A percentile compares a stretch with the other conserved stretches of the same genome.
Evolutionary conservation across 441 rosid genomes (phyloP).

Genomic region (Monsonia emarginata): DNA sequence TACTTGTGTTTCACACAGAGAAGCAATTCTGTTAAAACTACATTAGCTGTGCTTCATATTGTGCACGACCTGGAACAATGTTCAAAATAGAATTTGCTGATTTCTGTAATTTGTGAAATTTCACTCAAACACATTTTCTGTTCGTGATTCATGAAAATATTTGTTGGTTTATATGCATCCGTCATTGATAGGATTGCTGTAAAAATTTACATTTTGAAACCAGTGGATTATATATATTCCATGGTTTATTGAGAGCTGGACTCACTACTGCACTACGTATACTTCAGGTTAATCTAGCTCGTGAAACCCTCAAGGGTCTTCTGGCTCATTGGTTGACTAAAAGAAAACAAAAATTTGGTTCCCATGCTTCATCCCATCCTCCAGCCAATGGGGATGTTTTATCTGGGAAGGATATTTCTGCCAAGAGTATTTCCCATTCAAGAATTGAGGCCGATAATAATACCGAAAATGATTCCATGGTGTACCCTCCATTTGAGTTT

Average conservation of each 20-base stretch:
- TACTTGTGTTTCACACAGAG: background rate
- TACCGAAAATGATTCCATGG: conserved; percentile 63
- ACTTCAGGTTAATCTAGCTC: conserved; percentile 79
- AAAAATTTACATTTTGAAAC: background rate
- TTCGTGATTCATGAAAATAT: background rate
- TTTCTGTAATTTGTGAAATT: background rate
- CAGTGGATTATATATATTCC: background rate
- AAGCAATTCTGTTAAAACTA: background rate
- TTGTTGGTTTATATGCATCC: background rate
- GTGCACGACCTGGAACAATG: background rate
- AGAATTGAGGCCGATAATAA: conserved; percentile 60
- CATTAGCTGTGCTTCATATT: background rate
- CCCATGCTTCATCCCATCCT: conserved; percentile 34
- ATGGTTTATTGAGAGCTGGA: background rate
- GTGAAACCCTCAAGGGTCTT: conserved; percentile 93
- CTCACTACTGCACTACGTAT: background rate
- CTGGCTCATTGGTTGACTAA: conserved; percentile 76
- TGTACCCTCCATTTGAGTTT: conserved; percentile 86
- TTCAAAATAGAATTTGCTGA: background rate
- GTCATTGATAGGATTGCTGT: background rate
- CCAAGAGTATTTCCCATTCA: conserved; percentile 46
- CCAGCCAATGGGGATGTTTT: conserved; percentile 57
- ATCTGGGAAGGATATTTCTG: conserved; percentile 50
- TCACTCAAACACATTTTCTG: background rate
- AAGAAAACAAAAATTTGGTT: conserved; percentile 55